phyloP scores from a whole-genome alignment of 192 early-diverging fungal species.

The Lobosporangium transversale region DNA sequence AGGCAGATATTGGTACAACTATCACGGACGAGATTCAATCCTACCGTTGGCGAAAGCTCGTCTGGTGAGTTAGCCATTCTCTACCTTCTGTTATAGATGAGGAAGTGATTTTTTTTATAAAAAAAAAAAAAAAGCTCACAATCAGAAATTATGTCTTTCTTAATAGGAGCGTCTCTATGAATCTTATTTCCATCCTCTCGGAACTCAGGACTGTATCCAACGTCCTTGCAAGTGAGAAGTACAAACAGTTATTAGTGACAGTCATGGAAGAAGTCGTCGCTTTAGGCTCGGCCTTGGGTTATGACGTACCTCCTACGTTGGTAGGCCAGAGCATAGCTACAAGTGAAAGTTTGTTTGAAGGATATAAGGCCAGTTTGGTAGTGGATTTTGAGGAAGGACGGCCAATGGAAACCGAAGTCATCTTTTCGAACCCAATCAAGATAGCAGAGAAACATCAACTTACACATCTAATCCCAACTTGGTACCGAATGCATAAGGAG shows the following conservation, averaged over 20 bases:
- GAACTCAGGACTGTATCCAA: slow-evolving; percentile 61
- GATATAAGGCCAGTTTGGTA: slow-evolving; percentile 59
- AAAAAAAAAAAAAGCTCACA: too few species aligned
- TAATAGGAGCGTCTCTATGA: slow-evolving; percentile 74
- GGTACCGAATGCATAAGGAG: slow-evolving; percentile 39
- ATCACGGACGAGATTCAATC: slow-evolving; percentile 67
- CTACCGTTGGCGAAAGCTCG: slow-evolving; percentile 73
- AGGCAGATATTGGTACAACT: slow-evolving; percentile 50
- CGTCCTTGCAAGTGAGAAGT: slow-evolving; percentile 61
- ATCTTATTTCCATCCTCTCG: slow-evolving; percentile 70
- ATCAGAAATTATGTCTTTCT: too few species aligned
- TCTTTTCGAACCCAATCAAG: slow-evolving; percentile 44
- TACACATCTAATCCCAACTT: slow-evolving; percentile 45
- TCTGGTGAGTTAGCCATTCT: too few species aligned
- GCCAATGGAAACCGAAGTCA: slow-evolving; percentile 56
- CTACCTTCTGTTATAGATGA: too few species aligned
- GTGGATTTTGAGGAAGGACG: slow-evolving; percentile 55
- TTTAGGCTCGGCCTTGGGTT: slow-evolving; percentile 60
- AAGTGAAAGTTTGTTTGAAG: slow-evolving; percentile 40
- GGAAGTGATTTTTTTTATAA: too few species aligned
- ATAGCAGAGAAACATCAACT: slow-evolving; percentile 46
- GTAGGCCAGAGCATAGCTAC: slow-evolving; percentile 52
- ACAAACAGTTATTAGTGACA: slow-evolving; percentile 51
- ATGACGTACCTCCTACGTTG: slow-evolving; percentile 44
- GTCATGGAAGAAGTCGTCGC: slow-evolving; percentile 67